These are phyloP conservation scores for Ambispora gerdemannii DNA, from an alignment of 192 early-diverging fungal species.

Conservation along the genomic window DNA sequence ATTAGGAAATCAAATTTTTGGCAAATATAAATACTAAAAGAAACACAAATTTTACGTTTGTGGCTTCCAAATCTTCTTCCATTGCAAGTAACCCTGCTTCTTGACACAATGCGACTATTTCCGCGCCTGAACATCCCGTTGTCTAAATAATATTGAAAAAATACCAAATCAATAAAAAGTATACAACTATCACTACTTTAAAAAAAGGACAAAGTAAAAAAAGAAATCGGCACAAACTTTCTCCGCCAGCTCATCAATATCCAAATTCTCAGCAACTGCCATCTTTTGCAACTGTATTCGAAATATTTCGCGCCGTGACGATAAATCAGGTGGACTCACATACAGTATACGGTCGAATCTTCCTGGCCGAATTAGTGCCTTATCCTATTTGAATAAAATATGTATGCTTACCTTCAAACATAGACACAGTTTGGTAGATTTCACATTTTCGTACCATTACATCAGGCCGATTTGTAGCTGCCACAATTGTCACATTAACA, in stretches of 20 bases:
- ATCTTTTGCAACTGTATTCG: conserved; percentile 71
- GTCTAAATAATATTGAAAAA: conserved; percentile 48
- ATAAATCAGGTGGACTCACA: conserved; percentile 83
- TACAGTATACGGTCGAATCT: conserved; percentile 94
- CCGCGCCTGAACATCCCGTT: conserved; percentile 92
- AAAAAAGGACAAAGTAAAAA: neutral
- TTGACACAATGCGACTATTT: conserved; percentile 88
- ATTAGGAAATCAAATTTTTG: neutral
- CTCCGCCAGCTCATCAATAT: conserved; percentile 59
- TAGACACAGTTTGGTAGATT: no score
- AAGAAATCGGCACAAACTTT: conserved; percentile 38
- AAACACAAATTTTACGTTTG: conserved; percentile 29
- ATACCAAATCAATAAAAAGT: neutral
- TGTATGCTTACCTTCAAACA: neutral
- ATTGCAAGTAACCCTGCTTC: conserved; percentile 91
- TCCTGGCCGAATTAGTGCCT: conserved; percentile 88
- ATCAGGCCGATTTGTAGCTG: conserved; percentile 97
- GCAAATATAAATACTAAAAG: neutral
- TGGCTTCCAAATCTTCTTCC: conserved; percentile 67
- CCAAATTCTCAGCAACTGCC: conserved; percentile 64
- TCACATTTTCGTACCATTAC: conserved; percentile 62
- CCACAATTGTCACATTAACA: conserved; percentile 94
- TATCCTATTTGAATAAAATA: conserved; percentile 57
- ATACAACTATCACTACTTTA: neutral
- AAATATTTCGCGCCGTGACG: conserved; percentile 78